Evolutionary conservation across 2,329 filamentous ascomycete genomes (phyloP).

Genomic region (Emydomyces testavorans): DNA sequence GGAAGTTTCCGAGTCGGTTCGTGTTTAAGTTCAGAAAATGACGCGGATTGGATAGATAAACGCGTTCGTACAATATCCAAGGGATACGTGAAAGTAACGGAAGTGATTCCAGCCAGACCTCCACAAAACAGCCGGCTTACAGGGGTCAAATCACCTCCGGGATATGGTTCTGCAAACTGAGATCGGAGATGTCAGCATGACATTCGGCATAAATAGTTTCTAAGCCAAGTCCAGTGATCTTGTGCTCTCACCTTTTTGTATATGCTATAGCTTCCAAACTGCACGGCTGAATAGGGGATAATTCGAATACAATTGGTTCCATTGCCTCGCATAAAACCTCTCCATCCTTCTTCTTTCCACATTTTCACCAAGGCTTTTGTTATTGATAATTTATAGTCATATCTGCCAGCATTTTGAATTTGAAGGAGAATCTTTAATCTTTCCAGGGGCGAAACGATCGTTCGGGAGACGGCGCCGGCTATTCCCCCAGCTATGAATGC

Average conservation of each 20-base stretch:
- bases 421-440: conserved; percentile 97
- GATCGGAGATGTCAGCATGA: conserved; percentile 13
- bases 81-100: conserved; percentile 87
- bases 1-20: conserved; percentile 52
- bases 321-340: conserved; percentile 94
- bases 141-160: conserved; percentile 62
- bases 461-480: conserved; percentile 92
- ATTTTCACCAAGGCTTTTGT: conserved; percentile 83
- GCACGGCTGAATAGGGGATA: conserved; percentile 93
- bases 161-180: conserved; percentile 46
- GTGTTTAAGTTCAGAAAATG: conserved; percentile 64
- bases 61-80: conserved; percentile 95
- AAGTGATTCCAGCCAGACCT: conserved; percentile 85
- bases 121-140: conserved; percentile 74
- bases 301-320: conserved; percentile 98
- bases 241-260: conserved; percentile 83
- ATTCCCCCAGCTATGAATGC: conserved; percentile 91
- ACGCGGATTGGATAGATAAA: conserved; percentile 93
- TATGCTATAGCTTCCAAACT: conserved; percentile 96
- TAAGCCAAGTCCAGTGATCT: no score
- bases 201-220: not conserved
- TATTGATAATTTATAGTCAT: conserved; percentile 88
- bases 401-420: conserved; percentile 77
- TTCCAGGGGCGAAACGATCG: conserved; percentile 91
- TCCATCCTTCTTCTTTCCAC: conserved; percentile 94